phyloP scores from a whole-genome alignment of 371 early-diverging fungal species.

The Apophysomyces trapeziformis region DNA sequence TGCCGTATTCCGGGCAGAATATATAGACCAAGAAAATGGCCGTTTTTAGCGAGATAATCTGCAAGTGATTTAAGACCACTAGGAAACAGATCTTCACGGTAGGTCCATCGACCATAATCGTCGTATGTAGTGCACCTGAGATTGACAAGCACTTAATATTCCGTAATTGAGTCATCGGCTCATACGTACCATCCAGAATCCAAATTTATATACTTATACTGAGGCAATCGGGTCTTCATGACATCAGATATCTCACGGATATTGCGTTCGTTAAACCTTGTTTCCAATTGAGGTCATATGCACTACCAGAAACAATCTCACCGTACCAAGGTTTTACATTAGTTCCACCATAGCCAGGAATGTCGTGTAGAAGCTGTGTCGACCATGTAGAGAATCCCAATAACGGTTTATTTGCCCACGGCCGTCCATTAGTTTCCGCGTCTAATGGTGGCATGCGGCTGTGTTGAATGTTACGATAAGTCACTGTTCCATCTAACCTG shows the following conservation, averaged over 20 bases:
- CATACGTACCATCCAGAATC: slow-evolving; percentile 39
- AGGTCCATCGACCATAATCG: slow-evolving; percentile 40
- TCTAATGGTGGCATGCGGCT: not conserved
- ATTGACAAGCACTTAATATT: not conserved
- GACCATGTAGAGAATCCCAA: slow-evolving; percentile 46
- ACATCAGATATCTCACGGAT: slow-evolving; percentile 36
- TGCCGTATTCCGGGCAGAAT: slow-evolving; percentile 36
- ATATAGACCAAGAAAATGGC: slow-evolving; percentile 35
- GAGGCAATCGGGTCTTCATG: slow-evolving; percentile 35
- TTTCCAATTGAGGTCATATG: not conserved
- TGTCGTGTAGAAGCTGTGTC: slow-evolving; percentile 38
- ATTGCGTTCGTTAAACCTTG: slow-evolving; percentile 37
- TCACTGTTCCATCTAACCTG: too few species aligned
- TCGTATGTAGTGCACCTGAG: slow-evolving; percentile 28
- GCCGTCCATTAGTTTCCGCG: not conserved
- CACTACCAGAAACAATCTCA: not conserved
- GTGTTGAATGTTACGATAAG: not conserved
- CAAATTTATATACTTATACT: slow-evolving; percentile 39
- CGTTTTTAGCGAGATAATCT: slow-evolving; percentile 26
- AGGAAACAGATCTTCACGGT: slow-evolving; percentile 35
- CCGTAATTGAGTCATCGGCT: not conserved
- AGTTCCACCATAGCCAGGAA: slow-evolving; percentile 39
- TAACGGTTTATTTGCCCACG: slow-evolving; percentile 31
- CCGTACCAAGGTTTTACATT: slow-evolving; percentile 30
- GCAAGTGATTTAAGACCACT: slow-evolving; percentile 28